phyloP scores from a whole-genome alignment of 441 rosid species.

The Dalechampia spathulata region DNA sequence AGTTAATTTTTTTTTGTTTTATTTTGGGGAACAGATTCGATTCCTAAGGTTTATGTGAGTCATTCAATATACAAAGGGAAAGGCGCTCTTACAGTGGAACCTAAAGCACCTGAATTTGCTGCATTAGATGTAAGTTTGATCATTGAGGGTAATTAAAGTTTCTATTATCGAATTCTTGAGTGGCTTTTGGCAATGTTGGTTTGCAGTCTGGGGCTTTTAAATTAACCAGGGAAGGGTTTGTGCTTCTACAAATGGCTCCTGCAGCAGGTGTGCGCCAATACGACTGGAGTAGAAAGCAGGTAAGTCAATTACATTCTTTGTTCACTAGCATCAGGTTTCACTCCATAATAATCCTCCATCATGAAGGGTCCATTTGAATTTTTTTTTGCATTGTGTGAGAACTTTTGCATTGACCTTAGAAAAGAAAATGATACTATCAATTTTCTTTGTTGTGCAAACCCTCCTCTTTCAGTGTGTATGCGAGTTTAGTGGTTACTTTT shows the following conservation, averaged over 20 bases:
- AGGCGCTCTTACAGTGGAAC: slow-evolving; percentile 83
- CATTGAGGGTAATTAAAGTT: no score
- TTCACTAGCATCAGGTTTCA: no score
- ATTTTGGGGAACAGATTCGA: slow-evolving; percentile 33
- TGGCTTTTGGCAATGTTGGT: neutral
- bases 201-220: slow-evolving; percentile 81
- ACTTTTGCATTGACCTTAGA: no score
- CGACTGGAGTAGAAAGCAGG: slow-evolving; percentile 96
- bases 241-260: slow-evolving; percentile 86
- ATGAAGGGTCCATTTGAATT: no score
- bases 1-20: slow-evolving; percentile 4
- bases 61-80: slow-evolving; percentile 95
- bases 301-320: slow-evolving; percentile 6
- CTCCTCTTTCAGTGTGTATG: no score
- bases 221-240: slow-evolving; percentile 59
- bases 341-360: no score
- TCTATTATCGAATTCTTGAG: neutral
- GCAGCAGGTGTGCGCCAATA: slow-evolving; percentile 66
- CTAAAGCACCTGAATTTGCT: slow-evolving; percentile 74
- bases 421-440: no score
- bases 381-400: no score
- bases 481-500: slow-evolving; percentile 9
- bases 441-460: no score
- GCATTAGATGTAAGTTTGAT: slow-evolving; percentile 48
- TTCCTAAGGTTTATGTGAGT: slow-evolving; percentile 55